Base-by-base conservation (phyloP, 257 asterid genomes). In the Thymus quinquecostatus region DNA sequence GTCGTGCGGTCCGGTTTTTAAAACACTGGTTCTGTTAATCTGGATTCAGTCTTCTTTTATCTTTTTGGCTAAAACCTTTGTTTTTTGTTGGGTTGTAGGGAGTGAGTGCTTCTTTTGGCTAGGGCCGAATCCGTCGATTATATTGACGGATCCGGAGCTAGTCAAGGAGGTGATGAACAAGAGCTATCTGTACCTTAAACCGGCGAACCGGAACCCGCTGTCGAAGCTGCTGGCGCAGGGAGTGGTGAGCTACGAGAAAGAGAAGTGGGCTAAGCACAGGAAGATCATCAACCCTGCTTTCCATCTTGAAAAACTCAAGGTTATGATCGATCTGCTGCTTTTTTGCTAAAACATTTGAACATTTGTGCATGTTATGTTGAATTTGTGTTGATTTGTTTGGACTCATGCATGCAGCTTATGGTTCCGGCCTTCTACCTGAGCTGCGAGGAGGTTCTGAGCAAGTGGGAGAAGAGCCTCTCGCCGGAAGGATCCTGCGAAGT, bases 261-360 rank as follows among this genome's bases (percentile, higher is more conserved):
- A 88, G 10, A 78, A 77, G 75, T 84, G 92, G 92, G 72, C 81
- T 33, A 88, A 86, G 64, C 90, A 86, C 54, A 69, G 90, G 58
- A 88, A 77, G 69, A 66, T 88, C 66, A 70, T 88, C 56, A 80
- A 68, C 62, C 80, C 80, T 13, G 78, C 80, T 69, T 77, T 81
- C 72, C 82, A 77, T 36, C 33, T 70, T 0, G 75, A 77, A 1
- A 73, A 66, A 32, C 7, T 80, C 1, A 80, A 80, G 84, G 84
- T 80, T 21, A 21, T 0, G 21, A 21, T 21, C 21, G 21, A 21
- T 21, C 21, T 21, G 21, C 21, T 21, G 21, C 21, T 21, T 21
- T 21, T 21, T 21, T 21, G 21, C 21, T 21, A 21, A 21, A 21
- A 21, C 21, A 21, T 21, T 21, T 21, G 21, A 21, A 21, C 21